Base-by-base conservation (phyloP, 345 rosid genomes). In the Ceriops tagal region DNA sequence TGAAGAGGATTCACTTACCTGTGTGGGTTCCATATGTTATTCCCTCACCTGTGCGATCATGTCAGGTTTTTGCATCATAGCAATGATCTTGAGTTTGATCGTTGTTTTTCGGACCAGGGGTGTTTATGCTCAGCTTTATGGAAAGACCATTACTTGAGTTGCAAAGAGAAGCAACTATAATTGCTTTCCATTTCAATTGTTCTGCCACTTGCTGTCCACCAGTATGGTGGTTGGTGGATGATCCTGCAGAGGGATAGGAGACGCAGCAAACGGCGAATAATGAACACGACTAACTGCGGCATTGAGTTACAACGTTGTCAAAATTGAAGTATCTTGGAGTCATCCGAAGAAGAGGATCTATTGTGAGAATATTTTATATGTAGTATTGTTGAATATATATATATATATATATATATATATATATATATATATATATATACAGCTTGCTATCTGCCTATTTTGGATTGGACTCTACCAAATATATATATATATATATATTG, bases 81-180 rank as follows among this genome's bases (percentile, higher is more conserved):
- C 92, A 24, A 61, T 79, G 82, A 70, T 65, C 19, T 61, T 86
- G 74, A 88, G 90, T 73, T 53, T 82, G 77, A 78, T 87, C 46
- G 88, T 91, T n/a, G 91, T 83, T 71, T 72, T 77, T 66, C 83
- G 92, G 61, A 91, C 92, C 6, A 89, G 72, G 76, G 67, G 80
- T 30, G 88, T 87, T 47, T 89, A 89, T 61, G 64, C 80, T 65
- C 88, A 86, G 61, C 90, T 89, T 66, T 83, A 85, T n/a, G 79
- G 82, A 59, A 79, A 37, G 66, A 66, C 72, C 64, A 73, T 53
- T 53, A 55, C 58, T 59, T 87, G 77, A 85, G 73, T 76, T 60
- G 53, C 68, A 53, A 71, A 72, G 39, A 71, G 64, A 30, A 62
- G 72, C 64, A 74, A 61, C 53, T 15, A 5, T 27, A 30, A 63